Evolutionary conservation across 176 grass and related monocot species (phyloP).

Genomic region (Carex parvula): DNA sequence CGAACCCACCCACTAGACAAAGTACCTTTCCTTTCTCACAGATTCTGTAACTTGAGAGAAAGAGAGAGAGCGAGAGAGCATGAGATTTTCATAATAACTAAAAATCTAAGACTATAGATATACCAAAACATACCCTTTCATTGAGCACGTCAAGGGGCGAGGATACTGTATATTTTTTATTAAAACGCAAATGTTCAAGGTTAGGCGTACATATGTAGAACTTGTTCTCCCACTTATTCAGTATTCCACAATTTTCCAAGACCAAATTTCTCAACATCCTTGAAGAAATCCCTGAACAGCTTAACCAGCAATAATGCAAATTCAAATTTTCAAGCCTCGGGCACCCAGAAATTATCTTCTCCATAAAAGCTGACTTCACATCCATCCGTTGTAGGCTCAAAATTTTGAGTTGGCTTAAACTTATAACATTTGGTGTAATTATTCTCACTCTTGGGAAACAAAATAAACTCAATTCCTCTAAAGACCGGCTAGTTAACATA

Average conservation of each 20-base stretch:
- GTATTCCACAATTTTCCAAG: conserved; percentile 19
- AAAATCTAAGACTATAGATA: background rate
- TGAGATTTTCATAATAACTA: background rate
- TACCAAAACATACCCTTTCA: background rate
- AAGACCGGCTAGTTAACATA: background rate
- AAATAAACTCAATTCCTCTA: conserved; percentile 18
- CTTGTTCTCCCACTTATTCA: background rate
- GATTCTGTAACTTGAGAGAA: background rate
- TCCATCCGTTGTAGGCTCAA: conserved; percentile 23
- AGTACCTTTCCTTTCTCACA: background rate
- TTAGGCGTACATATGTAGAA: conserved; percentile 19
- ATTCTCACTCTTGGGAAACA: conserved; percentile 16
- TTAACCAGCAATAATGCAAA: conserved; percentile 12
- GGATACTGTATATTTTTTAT: background rate
- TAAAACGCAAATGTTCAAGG: conserved; percentile 12
- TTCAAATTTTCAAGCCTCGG: conserved; percentile 10
- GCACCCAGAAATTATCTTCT: conserved; percentile 22
- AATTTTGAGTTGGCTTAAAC: background rate
- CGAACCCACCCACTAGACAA: too few relatives aligned
- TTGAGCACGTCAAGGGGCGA: background rate
- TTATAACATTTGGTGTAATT: conserved; percentile 18
- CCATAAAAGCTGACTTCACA: background rate
- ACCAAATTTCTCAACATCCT: conserved; percentile 14
- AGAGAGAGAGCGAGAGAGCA: too few relatives aligned
- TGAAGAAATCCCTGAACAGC: conserved; percentile 14